phyloP scores from a whole-genome alignment of 148 eudicot genomes.

The Salicornia ramosissima region DNA sequence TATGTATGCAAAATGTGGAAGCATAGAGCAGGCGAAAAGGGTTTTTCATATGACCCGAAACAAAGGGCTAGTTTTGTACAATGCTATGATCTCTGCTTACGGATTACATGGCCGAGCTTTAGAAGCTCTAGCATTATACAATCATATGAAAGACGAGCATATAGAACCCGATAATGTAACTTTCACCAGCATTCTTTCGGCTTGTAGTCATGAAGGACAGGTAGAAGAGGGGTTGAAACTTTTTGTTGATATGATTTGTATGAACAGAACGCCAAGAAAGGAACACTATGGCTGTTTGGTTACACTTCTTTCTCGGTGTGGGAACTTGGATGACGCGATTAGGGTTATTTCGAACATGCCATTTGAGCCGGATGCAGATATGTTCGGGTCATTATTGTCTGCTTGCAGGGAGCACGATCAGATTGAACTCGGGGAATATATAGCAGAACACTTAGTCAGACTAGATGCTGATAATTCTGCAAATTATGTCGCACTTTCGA shows the following conservation, averaged over 20 bases:
- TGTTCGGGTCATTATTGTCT: constrained; percentile 34
- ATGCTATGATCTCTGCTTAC: constrained; percentile 26
- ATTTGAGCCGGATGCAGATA: constrained; percentile 20
- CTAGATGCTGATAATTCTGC: constrained; percentile 34
- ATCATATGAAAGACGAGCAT: constrained; percentile 29
- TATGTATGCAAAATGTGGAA: constrained; percentile 57
- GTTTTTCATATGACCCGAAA: constrained; percentile 28
- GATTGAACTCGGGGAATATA: constrained; percentile 32
- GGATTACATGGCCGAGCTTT: constrained; percentile 36
- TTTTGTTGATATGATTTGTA: constrained; percentile 29
- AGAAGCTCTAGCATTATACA: constrained; percentile 38
- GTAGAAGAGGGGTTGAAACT: constrained; percentile 32
- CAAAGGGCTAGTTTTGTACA: constrained; percentile 26
- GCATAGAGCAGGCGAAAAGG: constrained; percentile 28
- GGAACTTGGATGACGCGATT: constrained; percentile 35
- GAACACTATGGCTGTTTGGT: constrained; percentile 44
- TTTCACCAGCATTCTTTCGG: constrained; percentile 44
- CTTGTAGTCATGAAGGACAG: constrained; percentile 40
- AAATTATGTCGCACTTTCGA: constrained; percentile 38
- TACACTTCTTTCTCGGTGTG: constrained; percentile 37
- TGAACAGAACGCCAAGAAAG: constrained; percentile 29
- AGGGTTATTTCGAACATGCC: constrained; percentile 24
- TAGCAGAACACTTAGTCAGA: constrained; percentile 20
- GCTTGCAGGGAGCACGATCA: constrained; percentile 37
- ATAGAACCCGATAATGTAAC: constrained; percentile 39